These are phyloP conservation scores for Microascus cirrosus DNA, from an alignment of 2,329 filamentous ascomycete species.

Conservation along the genomic window DNA sequence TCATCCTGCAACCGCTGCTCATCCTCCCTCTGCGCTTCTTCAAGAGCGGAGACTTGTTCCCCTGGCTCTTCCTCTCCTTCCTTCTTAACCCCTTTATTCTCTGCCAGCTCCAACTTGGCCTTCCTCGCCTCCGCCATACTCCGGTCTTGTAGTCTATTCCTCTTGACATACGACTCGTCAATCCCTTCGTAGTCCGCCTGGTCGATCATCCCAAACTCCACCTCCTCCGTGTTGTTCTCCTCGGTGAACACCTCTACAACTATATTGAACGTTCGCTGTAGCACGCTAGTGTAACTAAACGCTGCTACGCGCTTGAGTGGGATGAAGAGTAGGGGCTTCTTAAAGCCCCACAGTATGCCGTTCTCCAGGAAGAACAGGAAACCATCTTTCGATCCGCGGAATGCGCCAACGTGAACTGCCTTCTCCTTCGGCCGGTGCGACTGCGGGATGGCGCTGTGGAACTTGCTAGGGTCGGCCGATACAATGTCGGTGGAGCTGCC, in stretches of 20 bases:
- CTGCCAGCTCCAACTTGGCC: slow-evolving; percentile 50
- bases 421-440: slow-evolving; percentile 48
- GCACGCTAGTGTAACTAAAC: slow-evolving; percentile 55
- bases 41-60: slow-evolving; percentile 31
- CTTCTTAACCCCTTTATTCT: slow-evolving; percentile 42
- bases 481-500: slow-evolving; percentile 37
- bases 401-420: slow-evolving; percentile 55
- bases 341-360: slow-evolving; percentile 60
- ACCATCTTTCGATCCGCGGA: slow-evolving; percentile 58
- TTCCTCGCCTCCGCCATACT: slow-evolving; percentile 59
- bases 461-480: slow-evolving; percentile 41
- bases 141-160: slow-evolving; percentile 50
- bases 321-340: slow-evolving; percentile 56
- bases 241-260: slow-evolving; percentile 47
- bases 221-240: slow-evolving; percentile 41
- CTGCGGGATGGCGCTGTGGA: slow-evolving; percentile 45
- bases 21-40: slow-evolving; percentile 35
- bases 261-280: slow-evolving; percentile 60
- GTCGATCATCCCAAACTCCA: slow-evolving; percentile 60
- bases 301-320: slow-evolving; percentile 49
- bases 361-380: slow-evolving; percentile 56
- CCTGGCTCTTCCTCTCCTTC: slow-evolving; percentile 18
- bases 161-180: slow-evolving; percentile 49
- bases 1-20: slow-evolving; percentile 46
- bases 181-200: slow-evolving; percentile 57